phyloP scores from a whole-genome alignment of 1,284 basidiomycete genomes.

The Filobasidium uniguttulatum region DNA sequence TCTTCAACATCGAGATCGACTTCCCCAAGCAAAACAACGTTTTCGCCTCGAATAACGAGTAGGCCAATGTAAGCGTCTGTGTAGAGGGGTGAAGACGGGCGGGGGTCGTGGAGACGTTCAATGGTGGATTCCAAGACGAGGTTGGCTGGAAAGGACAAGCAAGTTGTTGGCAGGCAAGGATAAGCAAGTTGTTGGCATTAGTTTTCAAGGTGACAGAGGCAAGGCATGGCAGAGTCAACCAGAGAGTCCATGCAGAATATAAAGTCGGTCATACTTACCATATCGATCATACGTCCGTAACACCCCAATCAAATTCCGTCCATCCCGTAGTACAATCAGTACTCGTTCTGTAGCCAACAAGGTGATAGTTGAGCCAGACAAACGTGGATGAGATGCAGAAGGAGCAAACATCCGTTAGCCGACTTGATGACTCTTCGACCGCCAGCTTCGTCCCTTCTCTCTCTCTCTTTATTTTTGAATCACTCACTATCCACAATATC shows the following conservation, averaged over 20 bases:
- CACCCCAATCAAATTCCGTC: conserved; percentile 89
- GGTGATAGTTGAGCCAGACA: not conserved
- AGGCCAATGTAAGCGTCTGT: conserved; percentile 45
- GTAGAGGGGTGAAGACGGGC: conserved; percentile 23
- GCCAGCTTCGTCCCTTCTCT: no score
- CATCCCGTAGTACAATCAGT: conserved; percentile 89
- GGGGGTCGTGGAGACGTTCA: conserved; percentile 30
- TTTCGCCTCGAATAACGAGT: conserved; percentile 92
- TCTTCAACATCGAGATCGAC: conserved; percentile 90
- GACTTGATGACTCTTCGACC: no score
- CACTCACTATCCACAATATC: conserved; percentile 99
- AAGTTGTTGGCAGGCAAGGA: no score
- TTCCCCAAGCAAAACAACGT: conserved; percentile 93
- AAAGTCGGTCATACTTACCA: conserved; percentile 47
- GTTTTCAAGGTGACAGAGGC: no score
- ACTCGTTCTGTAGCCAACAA: conserved; percentile 65
- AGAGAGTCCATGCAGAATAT: not conserved
- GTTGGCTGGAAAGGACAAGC: conserved; percentile 52
- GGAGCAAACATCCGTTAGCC: no score
- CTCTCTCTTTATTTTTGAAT: no score
- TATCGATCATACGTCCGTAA: conserved; percentile 97
- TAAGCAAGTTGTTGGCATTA: no score
- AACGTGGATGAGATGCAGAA: not conserved
- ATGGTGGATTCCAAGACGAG: conserved; percentile 81
- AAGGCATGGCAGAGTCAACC: no score